phyloP scores from a whole-genome alignment of 1,284 basidiomycete genomes.

The Stereum hirsutum region DNA sequence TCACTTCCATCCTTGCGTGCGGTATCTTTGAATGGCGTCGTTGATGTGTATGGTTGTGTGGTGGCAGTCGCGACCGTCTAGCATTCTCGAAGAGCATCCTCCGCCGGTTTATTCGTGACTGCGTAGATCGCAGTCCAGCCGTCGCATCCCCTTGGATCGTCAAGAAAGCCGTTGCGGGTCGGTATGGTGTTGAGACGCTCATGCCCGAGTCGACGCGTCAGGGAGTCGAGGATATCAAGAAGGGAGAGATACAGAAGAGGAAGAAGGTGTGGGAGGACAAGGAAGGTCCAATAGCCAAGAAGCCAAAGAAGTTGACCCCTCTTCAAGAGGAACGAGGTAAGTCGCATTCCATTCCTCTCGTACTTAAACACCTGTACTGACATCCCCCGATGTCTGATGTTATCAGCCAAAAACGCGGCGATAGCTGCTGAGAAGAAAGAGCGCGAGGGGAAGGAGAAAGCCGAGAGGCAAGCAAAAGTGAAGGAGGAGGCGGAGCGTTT shows the following conservation, averaged over 20 bases:
- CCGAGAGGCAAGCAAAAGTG: slow-evolving; percentile 53
- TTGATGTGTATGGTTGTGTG: neutral
- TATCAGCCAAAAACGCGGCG: slow-evolving; percentile 26
- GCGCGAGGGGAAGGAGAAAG: slow-evolving; percentile 57
- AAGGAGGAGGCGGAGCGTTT: slow-evolving; percentile 66
- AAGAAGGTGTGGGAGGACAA: slow-evolving; percentile 85
- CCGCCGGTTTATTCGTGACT: slow-evolving; percentile 92
- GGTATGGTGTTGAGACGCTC: slow-evolving; percentile 75
- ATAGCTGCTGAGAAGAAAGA: slow-evolving; percentile 49
- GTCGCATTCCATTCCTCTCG: slow-evolving; percentile 11
- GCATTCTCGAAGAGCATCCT: slow-evolving; percentile 96
- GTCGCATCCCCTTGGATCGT: slow-evolving; percentile 94
- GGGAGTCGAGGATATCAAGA: slow-evolving; percentile 73
- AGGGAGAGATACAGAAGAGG: slow-evolving; percentile 82
- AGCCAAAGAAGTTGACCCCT: slow-evolving; percentile 67
- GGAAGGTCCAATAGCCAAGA: slow-evolving; percentile 65
- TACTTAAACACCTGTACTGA: slow-evolving; percentile 6
- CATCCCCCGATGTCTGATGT: slow-evolving; percentile 10
- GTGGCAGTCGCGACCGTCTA: slow-evolving; percentile 78
- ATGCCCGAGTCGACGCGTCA: slow-evolving; percentile 82
- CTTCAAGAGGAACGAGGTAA: slow-evolving; percentile 67
- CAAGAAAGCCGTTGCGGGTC: slow-evolving; percentile 74
- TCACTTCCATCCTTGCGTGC: slow-evolving; percentile 2
- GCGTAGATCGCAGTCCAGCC: slow-evolving; percentile 83
- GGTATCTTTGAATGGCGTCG: neutral